These are phyloP conservation scores for Penicillium hordei DNA, from an alignment of 2,329 filamentous ascomycete genomes.

Conservation along the genomic window DNA sequence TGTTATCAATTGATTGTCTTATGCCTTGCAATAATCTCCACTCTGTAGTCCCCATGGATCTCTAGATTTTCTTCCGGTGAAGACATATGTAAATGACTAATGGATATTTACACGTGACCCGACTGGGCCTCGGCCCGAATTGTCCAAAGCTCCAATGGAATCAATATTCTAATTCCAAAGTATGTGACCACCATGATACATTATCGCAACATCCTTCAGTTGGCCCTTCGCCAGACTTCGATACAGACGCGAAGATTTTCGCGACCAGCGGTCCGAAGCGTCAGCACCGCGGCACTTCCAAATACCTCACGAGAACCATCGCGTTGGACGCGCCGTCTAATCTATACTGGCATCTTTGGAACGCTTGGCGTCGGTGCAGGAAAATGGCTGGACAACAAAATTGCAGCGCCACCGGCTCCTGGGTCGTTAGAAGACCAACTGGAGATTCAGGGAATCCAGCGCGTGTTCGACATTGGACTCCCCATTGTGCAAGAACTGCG, in stretches of 20 bases:
- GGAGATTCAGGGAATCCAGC: constrained; percentile 31
- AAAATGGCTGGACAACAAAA: constrained; percentile 25
- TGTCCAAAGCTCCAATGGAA: constrained; percentile 2
- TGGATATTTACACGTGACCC: neutral
- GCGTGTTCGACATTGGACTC: constrained; percentile 34
- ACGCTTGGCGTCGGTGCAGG: constrained; percentile 31
- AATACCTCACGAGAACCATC: constrained; percentile 21
- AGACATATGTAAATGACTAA: neutral
- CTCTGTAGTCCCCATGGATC: neutral
- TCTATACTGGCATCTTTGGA: constrained; percentile 39
- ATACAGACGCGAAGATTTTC: constrained; percentile 4
- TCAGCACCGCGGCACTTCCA: constrained; percentile 22
- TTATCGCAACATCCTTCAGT: constrained; percentile 26
- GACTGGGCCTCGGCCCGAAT: neutral
- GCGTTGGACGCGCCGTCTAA: constrained; percentile 37
- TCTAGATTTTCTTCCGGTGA: neutral
- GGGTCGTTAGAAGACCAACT: constrained; percentile 37
- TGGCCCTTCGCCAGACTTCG: constrained; percentile 17
- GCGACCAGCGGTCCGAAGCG: constrained; percentile 17
- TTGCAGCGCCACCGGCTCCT: constrained; percentile 31
- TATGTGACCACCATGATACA: constrained; percentile 32
- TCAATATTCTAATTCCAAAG: neutral
- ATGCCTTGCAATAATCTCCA: neutral
- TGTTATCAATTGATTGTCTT: neutral
- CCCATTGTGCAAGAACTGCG: constrained; percentile 42